phyloP scores from a whole-genome alignment of 352 stramenopile genomes.

The Thalassiosira hispida region DNA sequence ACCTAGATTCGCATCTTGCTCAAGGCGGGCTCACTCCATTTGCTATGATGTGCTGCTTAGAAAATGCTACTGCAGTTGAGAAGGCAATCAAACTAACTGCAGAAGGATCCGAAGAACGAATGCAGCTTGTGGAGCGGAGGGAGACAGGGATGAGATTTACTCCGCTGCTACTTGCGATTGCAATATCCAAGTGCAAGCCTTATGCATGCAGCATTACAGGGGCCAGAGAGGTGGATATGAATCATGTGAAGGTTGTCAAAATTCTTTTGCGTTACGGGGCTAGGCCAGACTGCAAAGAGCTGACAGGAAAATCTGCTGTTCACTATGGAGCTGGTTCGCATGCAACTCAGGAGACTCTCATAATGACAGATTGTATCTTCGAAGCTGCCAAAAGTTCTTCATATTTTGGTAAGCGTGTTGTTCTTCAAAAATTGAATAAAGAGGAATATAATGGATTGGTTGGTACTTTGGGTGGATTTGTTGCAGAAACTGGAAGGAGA shows the following conservation, averaged over 20 bases:
- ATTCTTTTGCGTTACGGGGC: constrained; percentile 38
- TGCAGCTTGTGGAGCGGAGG: constrained; percentile 30
- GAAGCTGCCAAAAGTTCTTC: constrained; percentile 10
- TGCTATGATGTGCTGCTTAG: constrained; percentile 17
- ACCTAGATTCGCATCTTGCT: not conserved
- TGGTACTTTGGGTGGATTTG: constrained; percentile 4
- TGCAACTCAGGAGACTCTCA: not conserved
- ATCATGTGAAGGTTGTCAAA: constrained; percentile 32
- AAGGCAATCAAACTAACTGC: not conserved
- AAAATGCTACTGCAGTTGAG: constrained; percentile 13
- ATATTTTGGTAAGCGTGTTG: constrained; percentile 11
- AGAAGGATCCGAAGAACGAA: not conserved
- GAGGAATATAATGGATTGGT: constrained; percentile 15
- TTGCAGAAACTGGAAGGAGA: constrained; percentile 9
- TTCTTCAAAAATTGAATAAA: constrained; percentile 5
- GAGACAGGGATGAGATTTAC: constrained; percentile 37
- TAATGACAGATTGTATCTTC: constrained; percentile 4
- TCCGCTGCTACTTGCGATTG: constrained; percentile 27
- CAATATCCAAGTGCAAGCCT: not conserved
- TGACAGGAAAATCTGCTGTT: constrained; percentile 38
- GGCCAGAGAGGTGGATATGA: not conserved
- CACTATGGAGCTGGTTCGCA: constrained; percentile 38
- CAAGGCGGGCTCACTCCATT: not conserved
- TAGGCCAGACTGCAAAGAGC: constrained; percentile 32
- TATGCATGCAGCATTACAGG: constrained; percentile 1